Conservation (phyloP, 225 moss, liverwort and hornwort genomes). For the Straminergon stramineum region DNA sequence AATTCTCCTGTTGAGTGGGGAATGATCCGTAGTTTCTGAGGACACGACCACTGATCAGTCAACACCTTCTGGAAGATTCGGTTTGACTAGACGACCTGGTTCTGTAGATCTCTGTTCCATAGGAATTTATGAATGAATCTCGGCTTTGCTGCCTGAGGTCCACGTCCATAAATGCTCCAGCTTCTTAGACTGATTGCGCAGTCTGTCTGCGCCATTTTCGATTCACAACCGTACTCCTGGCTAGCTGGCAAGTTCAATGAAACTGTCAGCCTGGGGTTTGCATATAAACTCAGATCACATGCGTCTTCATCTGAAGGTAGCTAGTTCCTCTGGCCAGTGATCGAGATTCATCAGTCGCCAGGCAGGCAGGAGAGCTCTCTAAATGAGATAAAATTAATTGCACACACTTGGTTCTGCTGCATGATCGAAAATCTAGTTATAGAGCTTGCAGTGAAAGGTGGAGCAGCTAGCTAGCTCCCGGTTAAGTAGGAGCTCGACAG, state of each 20-base stretch:
- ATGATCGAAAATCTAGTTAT: neutral
- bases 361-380: neutral
- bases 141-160: neutral
- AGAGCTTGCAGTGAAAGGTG: neutral
- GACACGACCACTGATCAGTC: neutral
- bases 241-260: neutral
- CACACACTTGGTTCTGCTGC: neutral
- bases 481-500: neutral
- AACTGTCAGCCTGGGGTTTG: neutral
- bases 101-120: neutral
- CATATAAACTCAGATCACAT: slow-evolving; percentile 4
- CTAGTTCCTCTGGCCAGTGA: neutral
- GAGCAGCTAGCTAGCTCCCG: neutral
- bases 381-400: neutral
- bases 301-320: neutral
- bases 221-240: neutral
- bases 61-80: neutral
- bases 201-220: neutral
- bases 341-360: neutral
- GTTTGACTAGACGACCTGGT: neutral
- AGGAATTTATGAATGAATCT: neutral
- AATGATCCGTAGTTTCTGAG: neutral
- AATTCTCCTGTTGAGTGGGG: neutral
- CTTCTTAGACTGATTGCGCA: slow-evolving; percentile 1
- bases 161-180: neutral